Evolutionary conservation across 768 basidiomycete genomes (phyloP).

Genomic region (Tulasnella sp.): DNA sequence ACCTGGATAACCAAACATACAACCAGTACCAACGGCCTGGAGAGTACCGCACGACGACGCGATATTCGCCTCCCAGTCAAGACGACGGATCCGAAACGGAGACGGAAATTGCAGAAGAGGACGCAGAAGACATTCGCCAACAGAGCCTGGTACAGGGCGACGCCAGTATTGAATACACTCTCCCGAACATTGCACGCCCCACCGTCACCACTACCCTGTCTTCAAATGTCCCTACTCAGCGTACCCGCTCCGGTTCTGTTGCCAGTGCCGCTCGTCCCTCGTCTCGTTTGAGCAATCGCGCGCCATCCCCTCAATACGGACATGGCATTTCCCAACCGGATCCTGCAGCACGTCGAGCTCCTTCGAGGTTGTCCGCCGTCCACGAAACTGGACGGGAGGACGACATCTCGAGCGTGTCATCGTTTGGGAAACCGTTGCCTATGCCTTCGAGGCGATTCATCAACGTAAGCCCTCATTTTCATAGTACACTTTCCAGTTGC

Average conservation of each 20-base stretch:
- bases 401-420: not conserved
- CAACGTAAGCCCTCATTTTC: not conserved
- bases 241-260: slow-evolving; percentile 5
- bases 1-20: slow-evolving; percentile 2
- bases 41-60: not conserved
- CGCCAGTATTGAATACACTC: slow-evolving; percentile 1
- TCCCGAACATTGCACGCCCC: not conserved
- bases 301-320: not conserved
- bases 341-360: not conserved
- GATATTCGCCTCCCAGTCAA: slow-evolving; percentile 1
- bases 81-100: slow-evolving; percentile 20
- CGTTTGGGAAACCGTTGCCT: not conserved
- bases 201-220: not conserved
- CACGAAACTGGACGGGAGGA: not conserved
- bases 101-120: slow-evolving; percentile 20
- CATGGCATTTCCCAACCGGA: not conserved
- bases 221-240: not conserved
- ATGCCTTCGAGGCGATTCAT: slow-evolving; percentile 5
- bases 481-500: not conserved
- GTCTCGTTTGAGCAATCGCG: not conserved
- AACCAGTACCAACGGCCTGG: slow-evolving; percentile 15
- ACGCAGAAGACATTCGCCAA: not conserved
- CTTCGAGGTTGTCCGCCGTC: not conserved
- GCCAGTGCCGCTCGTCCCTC: not conserved
- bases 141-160: not conserved